Conservation (phyloP, 2,329 filamentous ascomycete genomes). For the Trichoderma pleuroti region DNA sequence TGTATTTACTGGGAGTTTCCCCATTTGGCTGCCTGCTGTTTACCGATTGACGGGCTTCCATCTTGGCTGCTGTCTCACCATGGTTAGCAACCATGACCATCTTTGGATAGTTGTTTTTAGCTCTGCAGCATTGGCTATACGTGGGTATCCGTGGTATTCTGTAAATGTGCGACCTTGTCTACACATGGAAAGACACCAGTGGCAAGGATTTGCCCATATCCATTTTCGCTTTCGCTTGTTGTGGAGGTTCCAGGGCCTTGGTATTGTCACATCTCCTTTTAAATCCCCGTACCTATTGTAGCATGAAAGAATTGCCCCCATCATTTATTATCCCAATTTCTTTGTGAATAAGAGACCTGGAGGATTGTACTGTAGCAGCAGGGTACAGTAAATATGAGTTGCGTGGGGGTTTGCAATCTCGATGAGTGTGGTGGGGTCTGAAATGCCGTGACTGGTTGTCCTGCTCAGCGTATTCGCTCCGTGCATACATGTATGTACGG, state of each 20-base stretch:
- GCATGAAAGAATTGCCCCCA: neutral
- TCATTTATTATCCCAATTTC: accelerated
- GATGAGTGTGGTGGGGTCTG: neutral
- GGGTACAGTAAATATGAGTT: neutral
- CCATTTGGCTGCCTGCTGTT: neutral
- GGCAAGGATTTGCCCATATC: neutral
- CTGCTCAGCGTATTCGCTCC: neutral
- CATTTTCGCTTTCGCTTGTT: neutral
- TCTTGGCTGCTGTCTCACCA: neutral
- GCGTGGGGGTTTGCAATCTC: neutral
- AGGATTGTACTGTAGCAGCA: neutral
- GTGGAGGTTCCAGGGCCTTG: neutral
- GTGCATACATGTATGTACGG: neutral
- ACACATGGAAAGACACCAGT: neutral
- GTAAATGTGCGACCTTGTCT: neutral
- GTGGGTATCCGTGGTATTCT: neutral
- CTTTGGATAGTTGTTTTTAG: neutral
- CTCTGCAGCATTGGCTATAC: neutral
- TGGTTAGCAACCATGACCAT: neutral
- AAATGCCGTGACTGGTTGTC: neutral
- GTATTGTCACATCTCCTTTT: neutral
- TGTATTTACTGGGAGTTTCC: neutral
- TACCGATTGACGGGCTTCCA: neutral
- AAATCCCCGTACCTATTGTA: accelerated
- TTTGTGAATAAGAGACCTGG: neutral